Evolutionary conservation across 441 rosid species (phyloP).

Genomic region (Pelargonium citronellum): DNA sequence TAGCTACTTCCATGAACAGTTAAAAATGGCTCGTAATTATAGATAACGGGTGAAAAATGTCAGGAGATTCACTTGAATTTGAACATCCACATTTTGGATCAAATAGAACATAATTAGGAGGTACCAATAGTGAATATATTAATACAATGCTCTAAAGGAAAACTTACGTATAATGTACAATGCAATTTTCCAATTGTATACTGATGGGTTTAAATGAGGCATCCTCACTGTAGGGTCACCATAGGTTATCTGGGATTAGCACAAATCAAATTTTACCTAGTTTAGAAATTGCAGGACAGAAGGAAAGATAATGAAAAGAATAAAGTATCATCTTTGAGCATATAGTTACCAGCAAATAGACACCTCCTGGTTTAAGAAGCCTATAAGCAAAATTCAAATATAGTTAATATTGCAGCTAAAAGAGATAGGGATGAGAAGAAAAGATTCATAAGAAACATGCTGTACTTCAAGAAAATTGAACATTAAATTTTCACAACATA

Average conservation of each 20-base stretch:
- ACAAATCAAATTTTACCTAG: conserved; percentile 12
- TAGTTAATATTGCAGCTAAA: background rate
- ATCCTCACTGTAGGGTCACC: conserved; percentile 88
- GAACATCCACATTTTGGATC: background rate
- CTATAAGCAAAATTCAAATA: conserved; percentile 33
- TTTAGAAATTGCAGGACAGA: conserved; percentile 15
- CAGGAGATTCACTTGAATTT: background rate
- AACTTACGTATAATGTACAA: conserved; percentile 73
- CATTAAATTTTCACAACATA: background rate
- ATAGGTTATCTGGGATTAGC: conserved; percentile 60
- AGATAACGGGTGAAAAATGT: background rate
- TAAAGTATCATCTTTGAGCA: conserved; percentile 20
- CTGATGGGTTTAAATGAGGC: conserved; percentile 57
- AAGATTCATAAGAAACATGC: background rate
- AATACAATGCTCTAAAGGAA: background rate
- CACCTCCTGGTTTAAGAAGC: conserved; percentile 83
- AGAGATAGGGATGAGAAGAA: conserved; percentile 11
- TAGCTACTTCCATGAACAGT: background rate
- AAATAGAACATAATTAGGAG: too few species aligned
- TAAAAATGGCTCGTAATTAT: too few species aligned
- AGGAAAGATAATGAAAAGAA: conserved; percentile 13
- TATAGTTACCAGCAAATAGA: conserved; percentile 71
- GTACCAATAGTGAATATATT: too few species aligned
- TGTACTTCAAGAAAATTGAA: conserved; percentile 7
- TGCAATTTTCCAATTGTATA: conserved; percentile 58